Evolutionary conservation across 2,329 filamentous ascomycete species (phyloP), one percentile per base, ranked within the genome.

Genomic region (Tetracladium maxilliforme): DNA sequence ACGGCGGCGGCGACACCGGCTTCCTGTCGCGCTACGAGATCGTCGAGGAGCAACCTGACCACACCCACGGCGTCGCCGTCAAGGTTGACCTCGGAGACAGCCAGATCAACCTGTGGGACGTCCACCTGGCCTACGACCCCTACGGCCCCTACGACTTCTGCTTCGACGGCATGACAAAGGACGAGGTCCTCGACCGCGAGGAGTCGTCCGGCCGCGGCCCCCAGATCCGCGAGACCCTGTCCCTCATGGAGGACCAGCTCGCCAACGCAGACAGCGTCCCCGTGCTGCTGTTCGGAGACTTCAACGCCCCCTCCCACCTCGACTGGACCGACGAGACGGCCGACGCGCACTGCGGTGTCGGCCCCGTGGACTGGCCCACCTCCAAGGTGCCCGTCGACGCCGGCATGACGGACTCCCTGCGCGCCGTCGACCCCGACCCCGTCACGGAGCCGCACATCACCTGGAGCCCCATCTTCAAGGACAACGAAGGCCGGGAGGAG

Each of bases 61-160:
- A 40, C 11, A 40, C 43, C 11, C 44, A 42, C 4, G 45, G 42
- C 14, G 48, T 48, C 5, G 44, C 38, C 11, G 40, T 57, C 21
- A 37, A 40, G 14, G 41, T 56, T 10, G 49, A 52, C 27, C 47
- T 43, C 6, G 26, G 36, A 1, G 30, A 30, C 5, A 35, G 38
- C 13, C 38, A 49, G 16, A 34, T 53, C 24, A 47, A 49, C 29
- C 36, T 54, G 22, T 53, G 44, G 39, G 45, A 43, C 14, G 41
- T 41, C 20, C 52, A 56, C 25, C 30, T 56, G 6, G 50, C 45
- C 3, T 48, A 44, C 21, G 35, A 39, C 13, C 54, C 54, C 1
- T 57, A 58, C 22, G 53, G 54, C 1, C 54, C 54, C 1, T 56
- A 57, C 30, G 53, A 54, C 23, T 51, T 54, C 29, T 57, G 54